Evolutionary conservation across 257 asterid genomes (phyloP).

Genomic region (Primulina tabacum): DNA sequence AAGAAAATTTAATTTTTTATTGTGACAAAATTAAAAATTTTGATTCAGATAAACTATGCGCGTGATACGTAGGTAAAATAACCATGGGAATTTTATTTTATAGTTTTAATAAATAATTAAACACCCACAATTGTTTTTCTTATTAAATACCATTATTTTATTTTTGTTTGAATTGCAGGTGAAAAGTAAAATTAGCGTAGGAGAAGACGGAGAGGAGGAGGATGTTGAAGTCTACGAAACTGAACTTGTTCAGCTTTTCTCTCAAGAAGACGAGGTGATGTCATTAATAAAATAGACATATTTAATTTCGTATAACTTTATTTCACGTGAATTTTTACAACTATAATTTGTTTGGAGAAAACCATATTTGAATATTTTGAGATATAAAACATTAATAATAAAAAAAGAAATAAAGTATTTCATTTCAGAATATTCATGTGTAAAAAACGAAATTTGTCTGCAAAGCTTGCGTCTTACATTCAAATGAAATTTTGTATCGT

Average conservation of each 20-base stretch:
- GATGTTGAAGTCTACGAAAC: conserved; percentile 58
- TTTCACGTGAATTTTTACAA: background rate
- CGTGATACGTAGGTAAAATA: no score
- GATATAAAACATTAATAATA: no score
- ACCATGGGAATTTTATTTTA: no score
- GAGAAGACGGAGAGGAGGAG: conserved; percentile 46
- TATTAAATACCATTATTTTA: background rate
- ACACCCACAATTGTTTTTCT: no score
- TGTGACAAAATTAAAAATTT: no score
- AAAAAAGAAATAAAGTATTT: background rate
- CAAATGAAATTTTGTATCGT: no score
- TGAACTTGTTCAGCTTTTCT: conserved; percentile 69
- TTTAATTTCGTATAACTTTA: no score
- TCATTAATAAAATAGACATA: no score
- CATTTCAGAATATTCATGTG: background rate
- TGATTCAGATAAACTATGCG: no score
- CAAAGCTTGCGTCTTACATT: background rate
- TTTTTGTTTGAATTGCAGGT: conserved; percentile 37
- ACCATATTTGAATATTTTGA: no score
- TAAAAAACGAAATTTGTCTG: background rate
- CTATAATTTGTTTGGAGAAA: no score
- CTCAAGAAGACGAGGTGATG: conserved; percentile 82
- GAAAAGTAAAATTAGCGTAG: conserved; percentile 37
- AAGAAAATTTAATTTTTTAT: background rate
- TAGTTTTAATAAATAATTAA: no score